Percentiles rank a stretch among this genome's conserved stretches.
These are phyloP conservation scores for Grigorovia jiainica DNA, from an alignment of 805 yeast genomes.

Conservation along the genomic window DNA sequence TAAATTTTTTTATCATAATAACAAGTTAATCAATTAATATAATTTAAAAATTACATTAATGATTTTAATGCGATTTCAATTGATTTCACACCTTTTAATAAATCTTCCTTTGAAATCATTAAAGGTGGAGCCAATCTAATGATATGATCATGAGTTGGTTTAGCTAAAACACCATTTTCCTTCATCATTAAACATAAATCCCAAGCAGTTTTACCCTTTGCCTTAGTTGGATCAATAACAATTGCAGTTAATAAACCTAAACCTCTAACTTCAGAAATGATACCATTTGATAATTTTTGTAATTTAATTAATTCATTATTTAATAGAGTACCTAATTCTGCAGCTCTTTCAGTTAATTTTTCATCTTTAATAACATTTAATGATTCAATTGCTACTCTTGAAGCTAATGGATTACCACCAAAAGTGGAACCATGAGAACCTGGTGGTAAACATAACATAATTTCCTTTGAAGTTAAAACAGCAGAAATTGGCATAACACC, in stretches of 20 bases:
- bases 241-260: conserved; percentile 82
- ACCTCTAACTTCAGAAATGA: conserved; percentile 61
- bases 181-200: conserved; percentile 87
- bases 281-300: conserved; percentile 44
- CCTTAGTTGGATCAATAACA: conserved; percentile 75
- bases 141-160: conserved; percentile 93
- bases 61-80: conserved; percentile 36
- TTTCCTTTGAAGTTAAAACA: conserved; percentile 79
- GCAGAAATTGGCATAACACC: conserved; percentile 91
- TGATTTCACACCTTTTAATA: conserved; percentile 68
- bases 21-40: no score
- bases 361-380: conserved; percentile 84
- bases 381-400: conserved; percentile 89
- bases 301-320: conserved; percentile 47
- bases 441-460: conserved; percentile 82
- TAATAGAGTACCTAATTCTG: conserved; percentile 59
- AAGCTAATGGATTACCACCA: conserved; percentile 95
- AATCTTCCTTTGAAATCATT: conserved; percentile 80
- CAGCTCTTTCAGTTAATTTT: conserved; percentile 70
- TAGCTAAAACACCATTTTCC: conserved; percentile 81
- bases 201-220: conserved; percentile 92
- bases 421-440: conserved; percentile 97
- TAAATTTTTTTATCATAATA: no score
- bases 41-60: neutral
- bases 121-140: conserved; percentile 95